Evolutionary conservation across 768 basidiomycete genomes (phyloP), one percentile per base, ranked within the genome.

Genomic region (Rickenella mellea): DNA sequence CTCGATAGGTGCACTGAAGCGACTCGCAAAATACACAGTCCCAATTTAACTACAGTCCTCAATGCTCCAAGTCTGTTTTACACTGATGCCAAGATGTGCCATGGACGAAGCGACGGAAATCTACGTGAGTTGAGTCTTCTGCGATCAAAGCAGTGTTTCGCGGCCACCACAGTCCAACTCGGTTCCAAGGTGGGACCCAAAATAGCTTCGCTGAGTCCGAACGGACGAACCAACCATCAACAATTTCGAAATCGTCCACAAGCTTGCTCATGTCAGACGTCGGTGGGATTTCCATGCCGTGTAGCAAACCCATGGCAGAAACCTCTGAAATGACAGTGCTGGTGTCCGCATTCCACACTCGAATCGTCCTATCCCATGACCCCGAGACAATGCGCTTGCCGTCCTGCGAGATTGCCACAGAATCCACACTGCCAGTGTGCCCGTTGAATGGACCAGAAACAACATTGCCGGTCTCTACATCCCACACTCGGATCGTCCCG

Each of bases 181-280:
- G 27, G 26, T 50, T 47, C 48, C 51, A 50, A 0, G 51, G 51
- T 7, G 53, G 55, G 2, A 54, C 49, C 55, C 55, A 56, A 27
- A 54, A 48, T 40, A 56, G 30, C 20, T 50, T 42, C 12, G 42
- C 35, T 14, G 25, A 32, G n/a, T 43, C 41, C n/a, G 35, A 22
- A 7, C 44, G 47, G 44, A 53, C 6, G 47, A 47, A 33, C 44
- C 39, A 22, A 24, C 37, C 25, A 26, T 27, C n/a, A n/a, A n/a
- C n/a, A n/a, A n/a, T n/a, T n/a, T n/a, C n/a, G n/a, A n/a, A n/a
- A n/a, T n/a, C n/a, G n/a, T n/a, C n/a, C n/a, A n/a, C n/a, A n/a
- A n/a, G n/a, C n/a, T n/a, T n/a, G n/a, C n/a, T n/a, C n/a, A n/a
- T n/a, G n/a, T n/a, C n/a, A n/a, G n/a, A n/a, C n/a, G n/a, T n/a